Evolutionary conservation across 164 flowering plant species (phyloP).

Genomic region (Stephania yunnanensis): DNA sequence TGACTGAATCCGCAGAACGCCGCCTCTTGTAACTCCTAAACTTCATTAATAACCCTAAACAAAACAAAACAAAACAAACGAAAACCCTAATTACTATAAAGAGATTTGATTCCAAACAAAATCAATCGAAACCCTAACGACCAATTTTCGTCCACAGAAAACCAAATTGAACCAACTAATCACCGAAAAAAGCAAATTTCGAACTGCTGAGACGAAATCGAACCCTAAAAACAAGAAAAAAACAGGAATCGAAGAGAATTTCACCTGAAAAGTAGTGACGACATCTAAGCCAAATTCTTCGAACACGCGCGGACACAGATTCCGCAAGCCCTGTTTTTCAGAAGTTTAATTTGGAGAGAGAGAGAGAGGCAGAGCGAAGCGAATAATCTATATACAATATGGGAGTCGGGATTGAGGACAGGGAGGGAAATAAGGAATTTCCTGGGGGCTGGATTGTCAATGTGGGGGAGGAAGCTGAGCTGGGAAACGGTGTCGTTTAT

Average conservation of each 20-base stretch:
- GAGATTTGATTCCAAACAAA: background rate
- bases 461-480: background rate
- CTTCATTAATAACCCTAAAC: conserved; percentile 50
- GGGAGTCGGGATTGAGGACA: background rate
- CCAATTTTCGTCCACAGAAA: background rate
- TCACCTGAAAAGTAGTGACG: conserved; percentile 13
- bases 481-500: conserved; percentile 13
- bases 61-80: background rate
- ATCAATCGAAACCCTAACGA: background rate
- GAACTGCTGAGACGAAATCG: background rate
- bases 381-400: background rate
- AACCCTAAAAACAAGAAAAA: background rate
- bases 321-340: background rate
- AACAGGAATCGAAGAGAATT: background rate
- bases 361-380: background rate
- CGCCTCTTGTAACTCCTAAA: conserved; percentile 29
- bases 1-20: conserved; percentile 24
- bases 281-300: conserved; percentile 7
- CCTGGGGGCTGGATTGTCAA: background rate
- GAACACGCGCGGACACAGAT: background rate
- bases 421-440: background rate
- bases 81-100: background rate
- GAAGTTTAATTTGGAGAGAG: too few relatives aligned
- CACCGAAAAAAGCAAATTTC: background rate
- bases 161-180: background rate